Base-by-base conservation (phyloP, 1,284 basidiomycete genomes). In the Moniliella sp. region DNA sequence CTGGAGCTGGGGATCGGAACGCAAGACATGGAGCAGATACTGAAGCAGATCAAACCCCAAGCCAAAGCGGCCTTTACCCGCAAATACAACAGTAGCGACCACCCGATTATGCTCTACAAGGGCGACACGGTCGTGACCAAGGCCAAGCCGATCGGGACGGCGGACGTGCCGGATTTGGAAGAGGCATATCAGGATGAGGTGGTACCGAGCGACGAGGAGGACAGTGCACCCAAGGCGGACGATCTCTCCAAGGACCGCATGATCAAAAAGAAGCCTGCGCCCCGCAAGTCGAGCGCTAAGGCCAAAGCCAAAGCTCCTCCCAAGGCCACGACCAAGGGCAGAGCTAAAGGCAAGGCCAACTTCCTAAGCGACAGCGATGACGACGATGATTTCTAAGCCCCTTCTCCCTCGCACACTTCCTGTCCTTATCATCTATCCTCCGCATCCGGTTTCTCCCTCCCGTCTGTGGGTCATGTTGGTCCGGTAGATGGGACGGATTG, bases 1-100 rank as follows among this genome's bases (percentile, higher is more conserved):
- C 70, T 94, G 33, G 88, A 97, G 60, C 69, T 97, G 7, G 88
- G 86, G 0, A 69, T 97, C 7, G 86, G 74, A 36, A 69, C 76
- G 4, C 71, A 75, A 50, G 73, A 71, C 43, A 76, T 77, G 0
- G 27, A 67, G 0, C 28, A 23, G 3, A 67, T 83, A 5, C 58
- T 78, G 43, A 93, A 88, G 66, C 76, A 76, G 64, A 81, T 97
- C 18, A 67, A 80, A 0, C 57, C 76, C 0, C 70, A 76, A 0
- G 75, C 75, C 26, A 97, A 97, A 65, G 64, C 76, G 0, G 66
- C 77, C 1, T 76, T 97, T 43, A 97, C 88, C 1, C 71, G 68
- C 57, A 80, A 75, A 79, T 86, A 54, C 37, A 54, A 54, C 27
- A 31, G 34, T 19, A 2, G 31, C 1, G 34, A 15, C 5, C 50